Conservation (phyloP, 352 stramenopile species). For the Pythium folliculosum region DNA sequence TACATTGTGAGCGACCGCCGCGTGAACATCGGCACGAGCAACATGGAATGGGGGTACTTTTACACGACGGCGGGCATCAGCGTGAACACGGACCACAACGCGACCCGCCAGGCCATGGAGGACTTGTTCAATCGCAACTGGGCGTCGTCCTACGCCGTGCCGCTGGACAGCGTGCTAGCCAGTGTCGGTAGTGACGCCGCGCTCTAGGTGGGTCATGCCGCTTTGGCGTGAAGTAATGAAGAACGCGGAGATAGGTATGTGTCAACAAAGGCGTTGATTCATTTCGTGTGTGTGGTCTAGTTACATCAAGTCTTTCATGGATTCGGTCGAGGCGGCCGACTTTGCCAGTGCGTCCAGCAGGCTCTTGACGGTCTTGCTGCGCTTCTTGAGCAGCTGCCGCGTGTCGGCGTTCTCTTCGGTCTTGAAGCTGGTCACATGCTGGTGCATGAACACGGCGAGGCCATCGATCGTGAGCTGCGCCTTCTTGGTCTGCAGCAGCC, state of each 20-base stretch:
- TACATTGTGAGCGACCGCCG: conserved; percentile 80
- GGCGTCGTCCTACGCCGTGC: conserved; percentile 62
- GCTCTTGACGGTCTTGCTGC: conserved; percentile 64
- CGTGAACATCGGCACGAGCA: conserved; percentile 85
- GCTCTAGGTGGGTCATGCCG: no score
- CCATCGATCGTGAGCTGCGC: conserved; percentile 77
- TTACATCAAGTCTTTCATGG: conserved; percentile 57
- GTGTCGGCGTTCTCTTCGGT: conserved; percentile 41
- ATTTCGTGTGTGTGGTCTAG: conserved; percentile 3
- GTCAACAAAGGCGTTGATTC: neutral
- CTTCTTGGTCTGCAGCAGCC: conserved; percentile 79
- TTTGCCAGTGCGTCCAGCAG: conserved; percentile 72
- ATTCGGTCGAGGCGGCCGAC: conserved; percentile 46
- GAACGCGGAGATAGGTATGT: no score
- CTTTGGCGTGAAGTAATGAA: no score
- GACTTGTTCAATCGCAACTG: conserved; percentile 76
- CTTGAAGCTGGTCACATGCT: conserved; percentile 70
- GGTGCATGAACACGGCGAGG: conserved; percentile 78
- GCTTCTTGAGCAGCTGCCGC: conserved; percentile 55
- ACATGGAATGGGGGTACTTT: conserved; percentile 89
- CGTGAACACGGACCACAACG: conserved; percentile 75
- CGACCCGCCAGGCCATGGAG: conserved; percentile 54
- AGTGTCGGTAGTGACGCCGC: no score
- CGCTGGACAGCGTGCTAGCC: conserved; percentile 25
- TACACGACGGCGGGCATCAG: conserved; percentile 80